Percentiles rank a stretch among this genome's conserved stretches.
Conservation (phyloP, 202 grass and related monocot genomes). For the Saccharum hybrid region DNA sequence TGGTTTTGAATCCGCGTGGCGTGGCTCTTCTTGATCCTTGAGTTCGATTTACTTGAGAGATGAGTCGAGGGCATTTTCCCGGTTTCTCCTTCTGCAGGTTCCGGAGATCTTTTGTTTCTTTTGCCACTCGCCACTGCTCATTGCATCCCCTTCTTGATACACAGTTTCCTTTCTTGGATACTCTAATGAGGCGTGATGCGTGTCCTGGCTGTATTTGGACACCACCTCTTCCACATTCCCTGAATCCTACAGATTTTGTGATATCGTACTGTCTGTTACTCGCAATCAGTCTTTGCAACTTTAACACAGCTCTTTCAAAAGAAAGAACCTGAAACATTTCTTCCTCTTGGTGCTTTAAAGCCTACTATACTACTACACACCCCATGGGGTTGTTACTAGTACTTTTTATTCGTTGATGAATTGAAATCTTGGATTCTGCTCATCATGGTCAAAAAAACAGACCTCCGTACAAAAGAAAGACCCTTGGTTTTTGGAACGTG, state of each 20-base stretch:
- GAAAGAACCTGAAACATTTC: background rate
- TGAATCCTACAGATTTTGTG: background rate
- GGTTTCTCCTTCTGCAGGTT: background rate
- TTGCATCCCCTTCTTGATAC: background rate
- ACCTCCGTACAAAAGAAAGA: constrained; percentile 35
- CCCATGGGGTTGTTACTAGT: background rate
- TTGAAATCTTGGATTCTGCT: constrained; percentile 8
- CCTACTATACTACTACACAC: too few species aligned
- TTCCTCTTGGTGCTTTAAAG: constrained; percentile 1
- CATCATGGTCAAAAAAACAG: constrained; percentile 28
- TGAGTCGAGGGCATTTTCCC: background rate
- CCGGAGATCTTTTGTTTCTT: background rate
- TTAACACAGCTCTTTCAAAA: background rate
- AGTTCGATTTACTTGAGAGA: background rate
- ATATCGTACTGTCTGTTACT: too few species aligned
- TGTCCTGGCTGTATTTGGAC: background rate
- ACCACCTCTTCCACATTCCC: background rate
- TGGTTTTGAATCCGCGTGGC: background rate
- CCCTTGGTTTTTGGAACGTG: constrained; percentile 31
- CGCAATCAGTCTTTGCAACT: background rate
- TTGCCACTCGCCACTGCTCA: too few species aligned
- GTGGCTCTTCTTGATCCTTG: background rate
- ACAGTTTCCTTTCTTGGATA: background rate
- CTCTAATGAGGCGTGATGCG: background rate
- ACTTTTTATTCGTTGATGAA: background rate